phyloP scores from a whole-genome alignment of 1,284 basidiomycete species.

The Blastosporella zonata region DNA sequence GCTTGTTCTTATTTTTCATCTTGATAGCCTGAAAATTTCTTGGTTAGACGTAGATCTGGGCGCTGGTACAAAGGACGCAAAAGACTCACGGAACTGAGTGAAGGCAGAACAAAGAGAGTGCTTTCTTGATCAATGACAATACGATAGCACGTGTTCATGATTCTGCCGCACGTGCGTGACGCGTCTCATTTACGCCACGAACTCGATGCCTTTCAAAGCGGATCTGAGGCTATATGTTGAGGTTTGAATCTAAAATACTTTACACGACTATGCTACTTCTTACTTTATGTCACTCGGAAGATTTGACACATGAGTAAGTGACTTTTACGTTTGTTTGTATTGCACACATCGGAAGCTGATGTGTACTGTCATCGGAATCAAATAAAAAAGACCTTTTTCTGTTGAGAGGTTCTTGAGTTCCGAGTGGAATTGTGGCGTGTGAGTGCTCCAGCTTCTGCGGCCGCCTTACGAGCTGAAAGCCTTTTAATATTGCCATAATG shows the following conservation, averaged over 20 bases:
- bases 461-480: too few relatives aligned
- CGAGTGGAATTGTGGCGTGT: neutral
- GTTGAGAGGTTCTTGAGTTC: neutral
- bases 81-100: neutral
- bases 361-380: too few relatives aligned
- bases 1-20: conserved; percentile 85
- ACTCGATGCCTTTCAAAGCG: too few relatives aligned
- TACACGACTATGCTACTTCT: too few relatives aligned
- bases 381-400: too few relatives aligned
- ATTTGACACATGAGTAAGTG: too few relatives aligned
- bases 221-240: too few relatives aligned
- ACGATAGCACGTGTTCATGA: conserved; percentile 11
- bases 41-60: neutral
- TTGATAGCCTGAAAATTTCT: neutral
- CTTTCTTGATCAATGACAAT: conserved; percentile 3
- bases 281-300: too few relatives aligned
- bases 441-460: neutral
- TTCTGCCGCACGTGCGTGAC: neutral
- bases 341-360: too few relatives aligned
- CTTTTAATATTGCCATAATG: too few relatives aligned
- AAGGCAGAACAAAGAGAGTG: neutral
- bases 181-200: conserved; percentile 1
- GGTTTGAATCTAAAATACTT: too few relatives aligned
- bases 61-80: neutral
- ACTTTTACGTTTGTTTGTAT: too few relatives aligned